Percentiles rank a stretch among this genome's conserved stretches.
Conservation (phyloP, 305 asterid genomes). For the Solanum hybrid region DNA sequence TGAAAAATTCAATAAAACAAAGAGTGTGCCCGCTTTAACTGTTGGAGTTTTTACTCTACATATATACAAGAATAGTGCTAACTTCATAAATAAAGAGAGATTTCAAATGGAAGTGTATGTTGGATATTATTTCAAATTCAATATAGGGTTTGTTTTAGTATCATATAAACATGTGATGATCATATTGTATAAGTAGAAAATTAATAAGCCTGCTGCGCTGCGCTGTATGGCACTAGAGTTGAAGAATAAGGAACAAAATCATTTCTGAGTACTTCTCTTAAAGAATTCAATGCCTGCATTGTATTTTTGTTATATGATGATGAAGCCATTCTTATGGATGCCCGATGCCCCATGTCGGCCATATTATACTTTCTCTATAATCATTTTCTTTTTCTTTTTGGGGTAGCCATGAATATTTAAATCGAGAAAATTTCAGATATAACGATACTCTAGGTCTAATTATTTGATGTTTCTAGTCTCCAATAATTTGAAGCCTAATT, state of each 20-base stretch:
- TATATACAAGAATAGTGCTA: background rate
- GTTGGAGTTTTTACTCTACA: background rate
- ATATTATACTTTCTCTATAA: background rate
- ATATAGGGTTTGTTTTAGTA: background rate
- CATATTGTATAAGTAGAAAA: background rate
- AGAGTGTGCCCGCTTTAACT: background rate
- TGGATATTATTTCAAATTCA: background rate
- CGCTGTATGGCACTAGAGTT: background rate
- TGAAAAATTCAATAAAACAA: background rate
- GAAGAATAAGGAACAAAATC: background rate
- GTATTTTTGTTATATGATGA: background rate
- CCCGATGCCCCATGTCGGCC: background rate
- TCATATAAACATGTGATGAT: background rate
- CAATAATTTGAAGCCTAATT: background rate
- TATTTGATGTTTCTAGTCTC: background rate
- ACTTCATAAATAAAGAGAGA: background rate
- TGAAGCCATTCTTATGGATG: background rate
- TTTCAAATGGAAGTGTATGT: background rate
- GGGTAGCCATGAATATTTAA: background rate
- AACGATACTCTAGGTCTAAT: background rate
- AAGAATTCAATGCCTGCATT: background rate
- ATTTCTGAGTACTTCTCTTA: background rate
- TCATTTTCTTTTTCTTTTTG: background rate
- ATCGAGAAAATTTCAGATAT: background rate
- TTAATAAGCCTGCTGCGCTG: background rate